Percentiles rank a stretch among this genome's conserved stretches.
phyloP scores from a whole-genome alignment of 257 asterid species.

The Solanum arcanum region DNA sequence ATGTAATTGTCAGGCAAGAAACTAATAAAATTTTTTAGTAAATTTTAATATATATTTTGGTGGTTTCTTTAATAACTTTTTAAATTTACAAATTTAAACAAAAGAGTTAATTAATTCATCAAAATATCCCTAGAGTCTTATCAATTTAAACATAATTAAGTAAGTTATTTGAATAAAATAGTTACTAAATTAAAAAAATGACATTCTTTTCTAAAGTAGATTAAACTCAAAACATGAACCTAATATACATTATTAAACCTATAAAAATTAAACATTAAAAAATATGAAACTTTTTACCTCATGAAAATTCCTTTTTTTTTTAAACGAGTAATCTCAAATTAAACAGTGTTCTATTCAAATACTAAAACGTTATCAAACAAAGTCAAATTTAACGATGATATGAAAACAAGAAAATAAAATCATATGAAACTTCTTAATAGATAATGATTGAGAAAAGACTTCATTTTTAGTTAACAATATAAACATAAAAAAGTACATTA shows the following conservation, averaged over 20 bases:
- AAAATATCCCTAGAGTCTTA: background rate
- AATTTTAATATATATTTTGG: background rate
- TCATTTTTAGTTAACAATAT: background rate
- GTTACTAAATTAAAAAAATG: background rate
- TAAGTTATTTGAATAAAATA: background rate
- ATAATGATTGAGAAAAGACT: background rate
- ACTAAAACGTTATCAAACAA: accelerated
- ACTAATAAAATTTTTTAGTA: background rate
- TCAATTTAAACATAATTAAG: background rate
- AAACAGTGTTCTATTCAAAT: accelerated
- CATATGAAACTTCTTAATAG: background rate
- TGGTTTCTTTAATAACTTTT: background rate
- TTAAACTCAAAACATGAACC: background rate
- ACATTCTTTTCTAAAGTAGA: background rate
- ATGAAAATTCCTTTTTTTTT: accelerated
- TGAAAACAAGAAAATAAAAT: background rate
- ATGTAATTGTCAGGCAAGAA: background rate
- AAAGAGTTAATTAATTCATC: background rate
- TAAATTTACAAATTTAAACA: background rate
- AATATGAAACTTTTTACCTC: background rate
- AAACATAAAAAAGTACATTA: background rate
- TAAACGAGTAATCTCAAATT: background rate
- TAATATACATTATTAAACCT: background rate
- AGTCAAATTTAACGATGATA: background rate
- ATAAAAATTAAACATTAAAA: background rate